Percentiles rank a stretch among this genome's conserved stretches.
Conservation (phyloP, 1,139 yeast species). For the Kurtzmaniella natalensis region DNA sequence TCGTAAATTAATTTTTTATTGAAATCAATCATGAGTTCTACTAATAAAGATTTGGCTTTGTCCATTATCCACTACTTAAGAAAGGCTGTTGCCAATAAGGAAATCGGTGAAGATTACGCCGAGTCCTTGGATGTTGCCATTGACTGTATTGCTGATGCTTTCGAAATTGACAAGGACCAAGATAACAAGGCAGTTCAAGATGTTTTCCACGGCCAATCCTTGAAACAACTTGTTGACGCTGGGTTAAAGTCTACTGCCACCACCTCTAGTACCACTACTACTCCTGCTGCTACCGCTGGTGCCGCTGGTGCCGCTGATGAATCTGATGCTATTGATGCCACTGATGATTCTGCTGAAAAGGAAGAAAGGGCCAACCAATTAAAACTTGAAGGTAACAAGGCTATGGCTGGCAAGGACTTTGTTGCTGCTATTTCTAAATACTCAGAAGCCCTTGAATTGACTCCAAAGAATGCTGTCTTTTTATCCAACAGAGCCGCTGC, state of each 20-base stretch:
- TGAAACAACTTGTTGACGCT: slow-evolving; percentile 41
- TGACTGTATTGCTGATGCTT: slow-evolving; percentile 88
- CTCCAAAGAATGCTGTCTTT: slow-evolving; percentile 75
- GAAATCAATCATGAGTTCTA: slow-evolving; percentile 20
- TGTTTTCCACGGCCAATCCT: slow-evolving; percentile 46
- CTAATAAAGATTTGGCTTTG: slow-evolving; percentile 66
- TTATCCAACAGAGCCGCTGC: slow-evolving; percentile 97
- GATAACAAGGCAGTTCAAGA: slow-evolving; percentile 28
- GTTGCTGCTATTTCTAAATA: slow-evolving; percentile 69
- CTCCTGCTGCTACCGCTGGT: slow-evolving; percentile 30
- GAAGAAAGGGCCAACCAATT: slow-evolving; percentile 76
- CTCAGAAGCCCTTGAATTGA: slow-evolving; percentile 72
- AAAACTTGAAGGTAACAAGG: slow-evolving; percentile 85
- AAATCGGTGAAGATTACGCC: slow-evolving; percentile 69
- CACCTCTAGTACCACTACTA: slow-evolving; percentile 9
- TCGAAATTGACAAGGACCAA: slow-evolving; percentile 56
- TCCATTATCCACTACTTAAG: slow-evolving; percentile 72
- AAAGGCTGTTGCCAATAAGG: slow-evolving; percentile 55
- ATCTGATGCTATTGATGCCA: slow-evolving; percentile 33
- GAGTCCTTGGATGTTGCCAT: slow-evolving; percentile 96
- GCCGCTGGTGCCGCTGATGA: slow-evolving; percentile 16
- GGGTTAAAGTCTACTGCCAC: slow-evolving; percentile 16
- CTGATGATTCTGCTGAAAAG: slow-evolving; percentile 37
- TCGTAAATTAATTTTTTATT: no score
- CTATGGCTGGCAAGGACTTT: slow-evolving; percentile 78